Base-by-base conservation (phyloP, 441 rosid genomes). In the Monsonia emarginata region DNA sequence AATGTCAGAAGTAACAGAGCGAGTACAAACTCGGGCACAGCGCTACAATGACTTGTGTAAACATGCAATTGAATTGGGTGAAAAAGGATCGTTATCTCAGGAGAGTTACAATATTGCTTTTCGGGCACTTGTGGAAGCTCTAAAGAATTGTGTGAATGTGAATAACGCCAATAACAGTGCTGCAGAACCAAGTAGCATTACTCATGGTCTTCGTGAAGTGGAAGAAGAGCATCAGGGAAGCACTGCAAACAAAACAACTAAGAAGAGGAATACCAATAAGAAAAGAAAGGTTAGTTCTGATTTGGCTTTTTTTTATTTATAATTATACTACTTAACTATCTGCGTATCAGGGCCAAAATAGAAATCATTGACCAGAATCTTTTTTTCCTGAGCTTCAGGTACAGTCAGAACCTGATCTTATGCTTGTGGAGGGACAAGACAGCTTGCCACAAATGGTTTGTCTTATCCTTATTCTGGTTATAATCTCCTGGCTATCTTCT, bases 401-500 rank as follows among this genome's bases (percentile, higher is more conserved):
- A 21, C 57, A 50, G 25, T 50, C 57, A 19, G 57, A 50, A 26
- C 26, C 57, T n/a, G 57, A 50, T 50, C 57, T 50, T 50, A 50
- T 50, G 57, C 57, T 50, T 18, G 57, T 50, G 25, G 57, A 50
- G 22, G 57, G 25, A 50, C 57, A 50, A 10, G 26, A 50, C 25
- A 50, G 57, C 57, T 50, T 50, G 57, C 57, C 24, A 1, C 57
- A 50, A 50, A 50, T 50, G 57, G 57, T 50, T 19, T 19, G 57
- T 50, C 57, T 50, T 25, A 50, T 50, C 22, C 57, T 21, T 19
- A 50, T 50, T 50, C 57, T 50, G 24, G 57, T 50, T 19, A 6
- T 50, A 10, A n/a, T 50, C 13, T 18, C 25, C 19, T 50, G 25
- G 26, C 25, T n/a, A 19, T 50, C 5, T 50, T 5, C 25, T 50